Evolutionary conservation across 345 rosid genomes (phyloP), one percentile per base, ranked within the genome.

Genomic region (Heritiera littoralis): DNA sequence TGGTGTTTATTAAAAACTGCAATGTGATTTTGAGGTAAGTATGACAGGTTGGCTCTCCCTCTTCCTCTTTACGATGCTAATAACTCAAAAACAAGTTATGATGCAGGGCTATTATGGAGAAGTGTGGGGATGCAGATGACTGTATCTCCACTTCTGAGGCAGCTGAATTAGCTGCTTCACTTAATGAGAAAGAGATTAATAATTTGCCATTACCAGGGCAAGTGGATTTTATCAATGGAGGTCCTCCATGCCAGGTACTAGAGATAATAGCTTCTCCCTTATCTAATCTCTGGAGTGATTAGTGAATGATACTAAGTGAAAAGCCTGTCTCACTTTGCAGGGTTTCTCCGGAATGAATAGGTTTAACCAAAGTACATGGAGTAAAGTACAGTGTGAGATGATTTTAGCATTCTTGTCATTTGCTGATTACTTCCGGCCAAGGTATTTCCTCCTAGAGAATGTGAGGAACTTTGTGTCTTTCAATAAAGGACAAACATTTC

Each of bases 181-280:
- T 88, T 58, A 71, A 67, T 23, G 87, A 88, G 80, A 68, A 79
- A 51, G 81, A 82, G 48, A 83, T 83, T 75, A 78, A 75, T 72
- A 60, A 74, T 72, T 64, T 88, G 77, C 91, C 89, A 66, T 43
- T 79, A 20, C 91, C 89, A 17, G 96, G 99, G 35, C 88, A 90
- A 66, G 99, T 95, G 35, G 98, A 95, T 72, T 95, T 95, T 81
- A 95, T 95, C 84, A 92, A 87, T 43, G 98, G 99, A 55, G 99
- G 99, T 38, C 99, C 98, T 83, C 98, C 99, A 41, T 95, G 99
- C 79, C 99, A 95, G 91, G 98, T 92, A 80, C 30, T 43, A 40
- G 15, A 56, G 11, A n/a, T 54, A 66, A 32, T 58, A 41, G 4
- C 17, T 55, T 54, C 67, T 66, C 74, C 38, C 38, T 35, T 41